Evolutionary conservation across 2,329 filamentous ascomycete species (phyloP), one percentile per base, ranked within the genome.

Genomic region (Apiospora aurea): DNA sequence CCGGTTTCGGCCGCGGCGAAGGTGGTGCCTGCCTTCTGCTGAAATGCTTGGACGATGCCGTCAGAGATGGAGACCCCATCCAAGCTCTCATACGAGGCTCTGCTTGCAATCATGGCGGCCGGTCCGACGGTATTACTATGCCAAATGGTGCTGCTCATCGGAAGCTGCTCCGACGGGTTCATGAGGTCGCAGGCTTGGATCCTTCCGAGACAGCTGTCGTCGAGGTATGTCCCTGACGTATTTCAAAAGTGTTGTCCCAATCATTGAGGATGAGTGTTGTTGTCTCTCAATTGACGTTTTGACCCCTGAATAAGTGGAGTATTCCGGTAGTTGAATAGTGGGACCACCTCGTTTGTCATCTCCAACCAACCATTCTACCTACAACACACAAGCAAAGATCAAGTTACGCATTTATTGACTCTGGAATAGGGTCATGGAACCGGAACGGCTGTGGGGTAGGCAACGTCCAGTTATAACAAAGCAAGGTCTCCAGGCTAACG

Each of bases 401-500:
- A 21, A 5, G 16, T 21, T 3, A 8, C 1, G 21, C 53, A 64
- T 29, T 38, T 13, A 18, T 18, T 64, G 18, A 64, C 29, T n/a
- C 21, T 8, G 5, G 6, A 2, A n/a, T 13, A 67, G 66, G 66
- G 66, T 26, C 66, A 67, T 46, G 66, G 66, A 46, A 67, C 66
- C 7, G 66, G 66, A 13, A 67, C 66, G n/a, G 66, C 66, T 1
- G 66, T 34, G 10, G 66, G 66, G 66, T 29, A 21, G 46, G 66
- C 80, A 2, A 75, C 5, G 2, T 16, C n/a, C 11, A 46, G 4
- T 21, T 2, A 26, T 2, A 34, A 18, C 5, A 14, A 18, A 4
- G 26, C 11, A 7, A 82, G 83, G 72, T 68, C 6, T 61, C 68
- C 21, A 46, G 68, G 41, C 72, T 72, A 26, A 68, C 29, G 11